Base-by-base conservation (phyloP, 495 filamentous ascomycete species). In the Terfezia claveryi region DNA sequence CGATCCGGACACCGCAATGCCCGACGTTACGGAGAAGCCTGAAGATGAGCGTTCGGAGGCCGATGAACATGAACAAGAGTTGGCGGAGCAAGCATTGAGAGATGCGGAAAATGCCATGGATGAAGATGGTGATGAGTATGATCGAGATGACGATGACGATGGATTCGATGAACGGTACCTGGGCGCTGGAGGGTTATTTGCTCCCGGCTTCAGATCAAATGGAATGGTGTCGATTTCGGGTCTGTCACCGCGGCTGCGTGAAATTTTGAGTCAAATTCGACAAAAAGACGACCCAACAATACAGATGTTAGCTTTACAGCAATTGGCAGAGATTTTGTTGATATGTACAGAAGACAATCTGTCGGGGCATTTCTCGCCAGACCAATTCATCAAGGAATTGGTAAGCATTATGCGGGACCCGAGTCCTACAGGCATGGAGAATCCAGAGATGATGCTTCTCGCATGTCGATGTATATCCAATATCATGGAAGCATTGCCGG, bases 391-490 rank as follows among this genome's bases (percentile, higher is more conserved):
- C 53, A 96, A 95, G 69, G 92, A 99, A 65, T 73, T 99, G 56
- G 87, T 96, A 32, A 68, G 74, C 1, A 70, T 99, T 60, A 95
- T 99, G 91, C 82, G 92, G 59, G 86, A 89, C 0, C 81, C 80
- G 64, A 82, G 89, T 32, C 76, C 80, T 50, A 76, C 78, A 52
- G 87, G 85, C 17, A 85, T 88, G 60, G 87, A 92, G 66, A 94
- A 94, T 63, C 83, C 88, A 4, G 89, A 99, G 68, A 94, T 95
- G 60, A 95, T 95, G 88, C 80, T 96, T 2, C 76, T 95, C 56
- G 92, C 92, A 5, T 96, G 92, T 66, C 83, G 92, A 51, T 96
- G 85, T 67, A 79, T 99, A 51, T 92, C 92, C 51, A 95, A 99
- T 61, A 67, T 99, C 36, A 99, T 99, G 89, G 92, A 99, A 66